A percentile compares a stretch with the other conserved stretches of the same genome.
Evolutionary conservation across 192 early-diverging fungal species (phyloP).

Genomic region (Dimargaris cristalligena): DNA sequence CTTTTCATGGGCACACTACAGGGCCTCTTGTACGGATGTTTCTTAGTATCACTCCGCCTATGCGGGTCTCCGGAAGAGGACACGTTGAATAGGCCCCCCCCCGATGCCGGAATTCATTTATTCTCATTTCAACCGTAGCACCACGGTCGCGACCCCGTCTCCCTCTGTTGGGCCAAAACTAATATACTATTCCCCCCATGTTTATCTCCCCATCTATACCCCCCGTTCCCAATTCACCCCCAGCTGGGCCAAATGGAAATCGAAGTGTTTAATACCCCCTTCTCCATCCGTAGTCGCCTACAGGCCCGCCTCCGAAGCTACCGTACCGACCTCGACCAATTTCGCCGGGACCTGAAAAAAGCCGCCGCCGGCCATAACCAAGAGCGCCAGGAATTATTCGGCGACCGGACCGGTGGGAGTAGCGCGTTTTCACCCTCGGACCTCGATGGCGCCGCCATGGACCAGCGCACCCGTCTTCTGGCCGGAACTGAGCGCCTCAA

Average conservation of each 20-base stretch:
- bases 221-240: too few relatives aligned
- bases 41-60: too few relatives aligned
- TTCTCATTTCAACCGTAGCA: too few relatives aligned
- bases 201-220: too few relatives aligned
- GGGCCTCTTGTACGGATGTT: too few relatives aligned
- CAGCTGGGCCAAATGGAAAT: constrained; percentile 91
- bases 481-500: constrained; percentile 74
- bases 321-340: constrained; percentile 64
- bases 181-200: too few relatives aligned
- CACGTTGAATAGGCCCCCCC: too few relatives aligned
- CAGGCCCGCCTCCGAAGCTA: constrained; percentile 47
- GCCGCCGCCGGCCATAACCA: constrained; percentile 15
- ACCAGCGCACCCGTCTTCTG: constrained; percentile 64
- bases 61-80: too few relatives aligned
- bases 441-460: constrained; percentile 39
- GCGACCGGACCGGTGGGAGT: constrained; percentile 14
- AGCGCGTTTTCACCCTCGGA: constrained; percentile 22
- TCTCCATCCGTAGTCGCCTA: constrained; percentile 40
- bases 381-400: constrained; percentile 47
- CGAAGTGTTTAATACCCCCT: constrained; percentile 61
- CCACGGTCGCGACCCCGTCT: too few relatives aligned
- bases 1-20: too few relatives aligned
- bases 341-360: constrained; percentile 48
- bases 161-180: too few relatives aligned
- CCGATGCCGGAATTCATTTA: too few relatives aligned